phyloP scores from a whole-genome alignment of 2,329 filamentous ascomycete genomes.

The Aspergillus quadrilineatus region DNA sequence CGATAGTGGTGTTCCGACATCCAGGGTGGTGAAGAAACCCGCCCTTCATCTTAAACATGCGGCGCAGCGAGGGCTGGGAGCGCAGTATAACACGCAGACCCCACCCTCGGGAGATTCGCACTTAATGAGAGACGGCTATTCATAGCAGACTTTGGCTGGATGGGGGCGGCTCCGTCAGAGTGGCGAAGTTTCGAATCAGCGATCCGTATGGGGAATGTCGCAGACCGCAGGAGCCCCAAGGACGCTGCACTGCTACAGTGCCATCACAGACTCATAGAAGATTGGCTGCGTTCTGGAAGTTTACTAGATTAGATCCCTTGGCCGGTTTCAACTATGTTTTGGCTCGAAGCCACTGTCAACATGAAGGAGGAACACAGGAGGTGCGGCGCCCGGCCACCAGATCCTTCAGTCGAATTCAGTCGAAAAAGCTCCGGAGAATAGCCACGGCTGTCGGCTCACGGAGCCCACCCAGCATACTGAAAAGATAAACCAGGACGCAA shows the following conservation, averaged over 20 bases:
- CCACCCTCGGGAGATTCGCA: conserved; percentile 1
- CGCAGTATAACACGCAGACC: background rate
- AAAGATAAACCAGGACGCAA: background rate
- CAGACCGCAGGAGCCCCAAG: background rate
- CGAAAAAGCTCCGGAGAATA: conserved; percentile 3
- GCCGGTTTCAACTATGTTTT: conserved; percentile 22
- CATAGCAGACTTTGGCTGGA: background rate
- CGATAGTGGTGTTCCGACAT: background rate
- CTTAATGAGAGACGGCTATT: background rate
- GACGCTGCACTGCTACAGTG: background rate
- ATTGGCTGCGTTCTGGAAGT: conserved; percentile 24
- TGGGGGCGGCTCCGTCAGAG: conserved; percentile 4
- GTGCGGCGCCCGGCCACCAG: background rate
- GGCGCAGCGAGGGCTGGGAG: background rate
- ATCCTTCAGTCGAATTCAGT: background rate
- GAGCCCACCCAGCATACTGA: conserved; percentile 10
- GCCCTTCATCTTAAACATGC: background rate
- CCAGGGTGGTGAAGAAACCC: background rate
- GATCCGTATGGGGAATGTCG: conserved; percentile 5
- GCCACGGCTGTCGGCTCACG: conserved; percentile 1
- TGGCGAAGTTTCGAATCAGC: conserved; percentile 2
- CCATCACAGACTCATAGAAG: background rate
- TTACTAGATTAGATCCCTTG: conserved; percentile 14
- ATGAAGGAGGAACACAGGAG: background rate
- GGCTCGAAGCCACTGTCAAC: conserved; percentile 2